Evolutionary conservation across 176 grass and related monocot genomes (phyloP), one percentile per base, ranked within the genome.

Genomic region (maize (Zea mays)): DNA sequence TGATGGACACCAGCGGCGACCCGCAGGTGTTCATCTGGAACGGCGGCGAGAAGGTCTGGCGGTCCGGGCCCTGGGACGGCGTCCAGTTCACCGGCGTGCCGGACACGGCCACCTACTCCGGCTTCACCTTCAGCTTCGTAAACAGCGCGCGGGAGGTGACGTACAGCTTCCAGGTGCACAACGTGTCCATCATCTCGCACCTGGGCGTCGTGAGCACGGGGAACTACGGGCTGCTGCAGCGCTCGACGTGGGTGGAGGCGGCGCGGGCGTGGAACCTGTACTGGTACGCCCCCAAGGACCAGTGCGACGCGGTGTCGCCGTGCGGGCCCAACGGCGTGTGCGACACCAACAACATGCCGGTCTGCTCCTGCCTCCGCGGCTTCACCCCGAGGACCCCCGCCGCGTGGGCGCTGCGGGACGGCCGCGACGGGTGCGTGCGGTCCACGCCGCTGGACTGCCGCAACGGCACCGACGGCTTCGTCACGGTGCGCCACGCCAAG

Each of bases 41-140:
- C 55, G 85, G 71, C 11, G 20, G 10, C 10, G 34, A 49, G 0
- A 75, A 52, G n/a, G 77, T 77, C 12, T 93, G 65, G 77, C 88
- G 91, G 38, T 88, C 88, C 33, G 88, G 85, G 0, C 91, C 88
- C 27, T 88, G 91, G 91, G 82, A 79, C 35, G 75, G 82, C 17
- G 47, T 85, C 46, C 79, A 87, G 78, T 93, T 93, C 85, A 88
- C 82, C 13, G 91, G 91, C 70, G 80, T 88, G 10, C 91, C 79
- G 0, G 83, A 90, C 72, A 88, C 83, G 45, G 68, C 67, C 19
- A 81, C 79, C 33, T 80, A 87, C 74, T 61, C 56, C 12, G 49
- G 48, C 44, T 86, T 88, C 78, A 70, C 10, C 44, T 93, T 84
- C 75, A 78, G 64, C 66, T 93, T 93, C 71, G 68, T 88, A 15